phyloP scores from a whole-genome alignment of 2,329 filamentous ascomycete genomes.

The Exophiala aquamarina region DNA sequence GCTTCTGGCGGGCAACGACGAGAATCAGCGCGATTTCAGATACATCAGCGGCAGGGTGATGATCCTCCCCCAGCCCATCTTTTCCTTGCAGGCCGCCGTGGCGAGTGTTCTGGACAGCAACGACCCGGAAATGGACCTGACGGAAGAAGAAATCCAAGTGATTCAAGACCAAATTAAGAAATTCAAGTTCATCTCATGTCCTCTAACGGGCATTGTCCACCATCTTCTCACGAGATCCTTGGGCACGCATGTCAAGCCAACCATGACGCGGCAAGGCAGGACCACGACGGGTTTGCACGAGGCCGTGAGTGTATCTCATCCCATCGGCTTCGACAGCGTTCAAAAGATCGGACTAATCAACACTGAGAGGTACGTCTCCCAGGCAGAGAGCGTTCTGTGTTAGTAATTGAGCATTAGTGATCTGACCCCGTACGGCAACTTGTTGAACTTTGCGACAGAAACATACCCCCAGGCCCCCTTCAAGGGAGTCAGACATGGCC shows the following conservation, averaged over 20 bases:
- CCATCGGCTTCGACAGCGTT: too few relatives aligned
- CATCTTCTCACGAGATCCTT: slow-evolving; percentile 35
- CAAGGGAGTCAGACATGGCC: slow-evolving; percentile 50
- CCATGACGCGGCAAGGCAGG: slow-evolving; percentile 1
- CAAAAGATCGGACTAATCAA: too few relatives aligned
- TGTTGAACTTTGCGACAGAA: slow-evolving; percentile 26
- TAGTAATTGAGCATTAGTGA: too few relatives aligned
- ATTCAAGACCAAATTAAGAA: neutral
- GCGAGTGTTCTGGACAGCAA: neutral
- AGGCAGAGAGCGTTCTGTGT: slow-evolving; percentile 31
- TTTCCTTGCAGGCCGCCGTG: neutral
- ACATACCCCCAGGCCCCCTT: slow-evolving; percentile 34
- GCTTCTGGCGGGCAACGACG: neutral
- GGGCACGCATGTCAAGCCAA: slow-evolving; percentile 45
- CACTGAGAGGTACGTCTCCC: too few relatives aligned
- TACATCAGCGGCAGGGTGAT: slow-evolving; percentile 29
- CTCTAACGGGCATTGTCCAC: slow-evolving; percentile 35
- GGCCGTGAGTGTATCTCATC: too few relatives aligned
- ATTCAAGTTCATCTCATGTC: slow-evolving; percentile 31
- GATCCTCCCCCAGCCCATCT: slow-evolving; percentile 42
- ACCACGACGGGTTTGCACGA: too few relatives aligned
- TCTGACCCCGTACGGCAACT: slow-evolving; percentile 40
- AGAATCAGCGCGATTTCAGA: slow-evolving; percentile 32
- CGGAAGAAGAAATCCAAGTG: neutral
- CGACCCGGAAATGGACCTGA: neutral